A percentile compares a stretch with the other conserved stretches of the same genome.
Evolutionary conservation across 129 eudicot genomes (phyloP).

Genomic region (sunflower (Helianthus annuus)): HanXRQr2.0-SUNRISE NC_035446.2:103921791-103922290

Average conservation of each 20-base stretch:
- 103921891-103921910: too few relatives aligned
- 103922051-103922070: conserved; percentile 85
- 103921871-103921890: too few relatives aligned
- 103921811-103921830: too few relatives aligned
- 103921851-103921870: too few relatives aligned
- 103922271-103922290: conserved; percentile 90
- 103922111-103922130: conserved; percentile 93
- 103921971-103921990: too few relatives aligned
- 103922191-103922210: conserved; percentile 81
- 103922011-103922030: conserved; percentile 97
- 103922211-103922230: conserved; percentile 98
- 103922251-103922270: conserved; percentile 75
- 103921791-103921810: too few relatives aligned
- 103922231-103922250: conserved; percentile 97
- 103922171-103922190: conserved; percentile 78
- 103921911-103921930: too few relatives aligned
- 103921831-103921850: too few relatives aligned
- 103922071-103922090: conserved; percentile 88
- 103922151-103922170: conserved; percentile 99
- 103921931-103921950: too few relatives aligned
- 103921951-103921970: too few relatives aligned
- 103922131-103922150: conserved; percentile 94
- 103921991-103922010: conserved; percentile 99
- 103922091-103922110: conserved; percentile 83
- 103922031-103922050: conserved; percentile 79